These are phyloP conservation scores for Aspergillus sp. DNA, from an alignment of 2,329 filamentous ascomycete genomes.

Conservation along the genomic window DNA sequence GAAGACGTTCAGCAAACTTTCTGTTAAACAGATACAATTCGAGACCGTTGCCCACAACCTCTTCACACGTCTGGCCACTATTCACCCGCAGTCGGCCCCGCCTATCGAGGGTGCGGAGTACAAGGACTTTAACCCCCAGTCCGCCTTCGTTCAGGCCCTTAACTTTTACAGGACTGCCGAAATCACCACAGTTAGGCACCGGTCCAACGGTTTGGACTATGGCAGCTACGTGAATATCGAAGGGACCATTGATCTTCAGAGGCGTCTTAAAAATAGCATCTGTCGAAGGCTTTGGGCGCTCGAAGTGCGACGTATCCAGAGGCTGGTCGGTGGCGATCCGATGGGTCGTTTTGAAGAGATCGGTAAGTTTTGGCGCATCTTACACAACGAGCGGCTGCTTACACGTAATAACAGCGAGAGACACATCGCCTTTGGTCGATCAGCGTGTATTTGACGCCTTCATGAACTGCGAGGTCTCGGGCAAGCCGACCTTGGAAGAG, in stretches of 20 bases:
- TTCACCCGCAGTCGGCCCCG: constrained; percentile 46
- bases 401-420: constrained; percentile 27
- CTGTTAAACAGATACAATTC: constrained; percentile 50
- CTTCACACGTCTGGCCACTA: constrained; percentile 47
- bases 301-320: constrained; percentile 41
- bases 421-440: constrained; percentile 30
- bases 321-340: constrained; percentile 39
- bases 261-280: constrained; percentile 38
- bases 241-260: constrained; percentile 42
- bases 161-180: constrained; percentile 43
- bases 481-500: constrained; percentile 37
- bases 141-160: constrained; percentile 40
- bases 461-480: constrained; percentile 40
- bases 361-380: constrained; percentile 28
- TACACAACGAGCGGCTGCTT: background rate
- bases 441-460: constrained; percentile 40
- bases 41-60: constrained; percentile 49
- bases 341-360: constrained; percentile 36
- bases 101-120: constrained; percentile 40
- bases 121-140: constrained; percentile 44
- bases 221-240: constrained; percentile 47
- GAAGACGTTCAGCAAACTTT: constrained; percentile 45
- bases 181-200: constrained; percentile 35
- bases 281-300: constrained; percentile 44
- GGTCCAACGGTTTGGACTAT: constrained; percentile 39